Evolutionary conservation across 768 basidiomycete species (phyloP), one percentile per base, ranked within the genome.

Genomic region (Phanerochaete sordida): DNA sequence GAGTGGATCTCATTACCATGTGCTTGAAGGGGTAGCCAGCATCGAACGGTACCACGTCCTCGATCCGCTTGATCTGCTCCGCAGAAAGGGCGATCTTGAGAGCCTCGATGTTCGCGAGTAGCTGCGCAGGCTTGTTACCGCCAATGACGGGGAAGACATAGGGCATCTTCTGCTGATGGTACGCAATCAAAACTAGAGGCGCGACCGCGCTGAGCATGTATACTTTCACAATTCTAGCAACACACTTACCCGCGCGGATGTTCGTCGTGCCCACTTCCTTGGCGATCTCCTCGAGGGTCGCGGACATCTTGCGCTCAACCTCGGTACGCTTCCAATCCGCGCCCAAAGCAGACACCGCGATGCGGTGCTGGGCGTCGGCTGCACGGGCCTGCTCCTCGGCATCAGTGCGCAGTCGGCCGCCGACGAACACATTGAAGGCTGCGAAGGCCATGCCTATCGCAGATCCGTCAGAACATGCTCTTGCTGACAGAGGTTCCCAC

Each of bases 121-220:
- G 66, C 30, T 84, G 77, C 61, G 80, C 79, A 24, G 81, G 68
- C 62, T 81, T 84, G 45, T 79, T 72, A 0, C 79, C 77, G 4
- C 81, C 80, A n/a, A 82, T 66, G 60, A 81, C 71, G 0, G 80
- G 80, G 68, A 82, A 82, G 0, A 80, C 78, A 51, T 73, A 79
- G 0, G 77, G 76, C 4, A 76, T 72, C 65, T 82, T 84, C 27
- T 81, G 78, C 67, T 83, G 68, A 11, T 83, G 69, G 58, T 82
- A 82, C 12, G 80, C 79, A 58, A 84, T 78, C 5, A 80, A 79
- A 3, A 81, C 79, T 77, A 16, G 7, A n/a, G 24, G 44, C 33
- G 6, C 19, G 39, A 27, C n/a, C n/a, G n/a, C n/a, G n/a, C n/a
- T n/a, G n/a, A n/a, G n/a, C n/a, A n/a, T n/a, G n/a, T n/a, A n/a